These are phyloP conservation scores for Paramarasmius palmivorus DNA, from an alignment of 1,284 basidiomycete genomes.

Conservation along the genomic window DNA sequence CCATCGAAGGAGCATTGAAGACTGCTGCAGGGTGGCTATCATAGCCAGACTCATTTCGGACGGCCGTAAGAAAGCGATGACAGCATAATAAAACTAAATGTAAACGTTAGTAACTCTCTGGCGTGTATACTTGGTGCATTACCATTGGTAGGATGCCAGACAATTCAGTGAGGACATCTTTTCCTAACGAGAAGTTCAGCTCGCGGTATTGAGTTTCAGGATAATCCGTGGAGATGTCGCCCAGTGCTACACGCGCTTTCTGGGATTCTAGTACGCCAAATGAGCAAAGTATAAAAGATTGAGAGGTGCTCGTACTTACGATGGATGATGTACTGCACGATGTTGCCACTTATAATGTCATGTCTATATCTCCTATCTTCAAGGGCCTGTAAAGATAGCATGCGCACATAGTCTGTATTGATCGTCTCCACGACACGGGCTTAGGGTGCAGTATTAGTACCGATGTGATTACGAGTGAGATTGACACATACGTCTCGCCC, in stretches of 20 bases:
- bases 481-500: background rate
- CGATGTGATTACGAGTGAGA: background rate
- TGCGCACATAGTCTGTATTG: constrained; percentile 16
- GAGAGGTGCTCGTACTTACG: background rate
- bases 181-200: background rate
- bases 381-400: constrained; percentile 13
- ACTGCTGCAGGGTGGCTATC: background rate
- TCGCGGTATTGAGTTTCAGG: constrained; percentile 10
- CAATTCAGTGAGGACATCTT: constrained; percentile 2
- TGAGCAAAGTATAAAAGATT: background rate
- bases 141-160: constrained; percentile 17
- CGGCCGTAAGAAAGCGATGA: background rate
- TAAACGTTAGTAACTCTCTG: background rate
- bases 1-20: background rate
- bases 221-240: constrained; percentile 10
- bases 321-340: constrained; percentile 15
- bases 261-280: constrained; percentile 16
- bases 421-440: constrained; percentile 15
- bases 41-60: background rate
- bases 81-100: constrained; percentile 1
- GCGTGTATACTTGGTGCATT: too few species aligned
- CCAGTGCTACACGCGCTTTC: constrained; percentile 12
- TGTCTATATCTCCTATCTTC: constrained; percentile 17
- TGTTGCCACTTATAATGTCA: constrained; percentile 19
- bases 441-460: background rate